Conservation (phyloP, 495 filamentous ascomycete species). For the Poronia punctata region DNA sequence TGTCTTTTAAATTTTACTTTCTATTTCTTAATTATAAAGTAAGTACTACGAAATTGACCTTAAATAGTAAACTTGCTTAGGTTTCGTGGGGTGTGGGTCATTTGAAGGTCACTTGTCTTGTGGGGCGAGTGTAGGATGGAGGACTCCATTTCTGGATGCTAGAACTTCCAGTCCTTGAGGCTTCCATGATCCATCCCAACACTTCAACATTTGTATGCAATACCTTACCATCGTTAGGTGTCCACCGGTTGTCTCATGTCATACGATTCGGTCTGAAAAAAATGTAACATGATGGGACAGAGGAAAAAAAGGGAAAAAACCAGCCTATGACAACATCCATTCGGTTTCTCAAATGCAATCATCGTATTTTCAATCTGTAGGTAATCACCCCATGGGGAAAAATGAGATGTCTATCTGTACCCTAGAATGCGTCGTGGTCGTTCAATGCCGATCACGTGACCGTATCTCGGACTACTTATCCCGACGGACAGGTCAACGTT, state of each 20-base stretch:
- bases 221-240: no score
- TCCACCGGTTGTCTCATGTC: no score
- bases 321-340: no score
- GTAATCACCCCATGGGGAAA: no score
- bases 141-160: not conserved
- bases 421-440: not conserved
- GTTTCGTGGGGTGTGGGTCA: not conserved
- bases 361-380: no score
- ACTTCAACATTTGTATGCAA: no score
- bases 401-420: not conserved
- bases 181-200: no score
- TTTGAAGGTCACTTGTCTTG: not conserved
- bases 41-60: not conserved
- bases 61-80: not conserved
- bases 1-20: no score
- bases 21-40: no score
- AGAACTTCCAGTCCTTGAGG: no score
- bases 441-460: slow-evolving; percentile 9
- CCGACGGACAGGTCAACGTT: not conserved
- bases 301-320: not conserved
- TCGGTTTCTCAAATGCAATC: no score
- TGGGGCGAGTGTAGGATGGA: not conserved
- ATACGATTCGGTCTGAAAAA: no score
- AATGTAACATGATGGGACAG: not conserved
- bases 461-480: slow-evolving; percentile 7